Conservation (phyloP, 2,329 filamentous ascomycete species). For the Thelonectria blattea region DNA sequence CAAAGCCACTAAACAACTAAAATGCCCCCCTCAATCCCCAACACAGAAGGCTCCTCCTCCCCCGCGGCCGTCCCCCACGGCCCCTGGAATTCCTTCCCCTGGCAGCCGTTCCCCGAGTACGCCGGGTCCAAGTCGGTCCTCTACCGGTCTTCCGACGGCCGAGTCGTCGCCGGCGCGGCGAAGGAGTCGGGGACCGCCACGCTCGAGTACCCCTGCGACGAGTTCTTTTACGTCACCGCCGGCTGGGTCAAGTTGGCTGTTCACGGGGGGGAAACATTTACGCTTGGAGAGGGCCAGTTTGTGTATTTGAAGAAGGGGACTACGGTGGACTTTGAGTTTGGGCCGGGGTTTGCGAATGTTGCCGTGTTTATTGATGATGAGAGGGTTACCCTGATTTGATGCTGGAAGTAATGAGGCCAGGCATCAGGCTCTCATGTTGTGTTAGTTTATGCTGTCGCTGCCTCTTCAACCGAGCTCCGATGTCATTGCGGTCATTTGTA, state of each 20-base stretch:
- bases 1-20: neutral
- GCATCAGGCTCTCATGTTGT: no score
- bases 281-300: neutral
- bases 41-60: neutral
- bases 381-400: constrained; percentile 2
- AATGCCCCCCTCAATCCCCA: neutral
- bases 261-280: neutral
- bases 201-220: constrained; percentile 13
- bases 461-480: no score
- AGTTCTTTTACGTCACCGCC: constrained; percentile 19
- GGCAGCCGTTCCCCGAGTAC: constrained; percentile 16
- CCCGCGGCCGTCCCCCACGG: neutral
- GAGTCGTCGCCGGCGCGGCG: neutral
- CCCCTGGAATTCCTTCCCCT: constrained; percentile 13
- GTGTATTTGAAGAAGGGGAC: constrained; percentile 8
- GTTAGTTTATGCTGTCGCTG: no score
- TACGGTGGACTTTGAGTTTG: constrained; percentile 12
- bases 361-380: constrained; percentile 4
- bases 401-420: neutral
- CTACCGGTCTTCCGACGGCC: constrained; percentile 1
- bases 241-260: constrained; percentile 12
- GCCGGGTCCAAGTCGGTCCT: constrained; percentile 8
- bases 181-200: constrained; percentile 12
- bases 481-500: no score
- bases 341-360: constrained; percentile 6